Percentiles rank a stretch among this genome's conserved stretches.
Conservation (phyloP, 192 early-diverging fungal genomes). For the Ramicandelaber brevisporus region DNA sequence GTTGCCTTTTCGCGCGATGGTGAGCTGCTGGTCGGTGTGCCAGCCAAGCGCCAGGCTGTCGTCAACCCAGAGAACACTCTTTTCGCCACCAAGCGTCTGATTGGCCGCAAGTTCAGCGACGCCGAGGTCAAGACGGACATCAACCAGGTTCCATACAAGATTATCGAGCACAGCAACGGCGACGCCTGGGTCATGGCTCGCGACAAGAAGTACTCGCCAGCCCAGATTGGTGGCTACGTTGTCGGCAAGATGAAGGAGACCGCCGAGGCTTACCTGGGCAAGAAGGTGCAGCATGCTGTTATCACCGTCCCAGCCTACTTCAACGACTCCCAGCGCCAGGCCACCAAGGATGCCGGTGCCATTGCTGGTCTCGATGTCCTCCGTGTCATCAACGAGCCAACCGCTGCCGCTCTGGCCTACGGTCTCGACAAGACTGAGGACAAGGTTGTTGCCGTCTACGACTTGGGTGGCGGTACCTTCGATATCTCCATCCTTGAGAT, state of each 20-base stretch:
- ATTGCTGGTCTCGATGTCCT: slow-evolving; percentile 77
- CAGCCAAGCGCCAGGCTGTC: slow-evolving; percentile 96
- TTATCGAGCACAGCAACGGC: slow-evolving; percentile 80
- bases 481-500: slow-evolving; percentile 98
- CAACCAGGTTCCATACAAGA: slow-evolving; percentile 80
- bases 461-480: slow-evolving; percentile 97
- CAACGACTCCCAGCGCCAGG: slow-evolving; percentile 90
- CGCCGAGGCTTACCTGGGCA: slow-evolving; percentile 55
- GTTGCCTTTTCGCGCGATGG: slow-evolving; percentile 91
- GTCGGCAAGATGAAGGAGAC: slow-evolving; percentile 99
- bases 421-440: slow-evolving; percentile 69
- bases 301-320: slow-evolving; percentile 98
- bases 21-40: slow-evolving; percentile 83
- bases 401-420: slow-evolving; percentile 81
- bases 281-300: slow-evolving; percentile 67
- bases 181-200: slow-evolving; percentile 95
- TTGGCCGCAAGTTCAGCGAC: slow-evolving; percentile 84
- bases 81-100: slow-evolving; percentile 90
- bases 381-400: slow-evolving; percentile 91
- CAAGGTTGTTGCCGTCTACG: slow-evolving; percentile 84
- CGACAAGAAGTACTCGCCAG: slow-evolving; percentile 86
- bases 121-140: slow-evolving; percentile 69
- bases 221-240: slow-evolving; percentile 91
- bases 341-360: slow-evolving; percentile 82
- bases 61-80: slow-evolving; percentile 98